phyloP scores from a whole-genome alignment of 75 land plant species.

The Gnetum montanum region DNA sequence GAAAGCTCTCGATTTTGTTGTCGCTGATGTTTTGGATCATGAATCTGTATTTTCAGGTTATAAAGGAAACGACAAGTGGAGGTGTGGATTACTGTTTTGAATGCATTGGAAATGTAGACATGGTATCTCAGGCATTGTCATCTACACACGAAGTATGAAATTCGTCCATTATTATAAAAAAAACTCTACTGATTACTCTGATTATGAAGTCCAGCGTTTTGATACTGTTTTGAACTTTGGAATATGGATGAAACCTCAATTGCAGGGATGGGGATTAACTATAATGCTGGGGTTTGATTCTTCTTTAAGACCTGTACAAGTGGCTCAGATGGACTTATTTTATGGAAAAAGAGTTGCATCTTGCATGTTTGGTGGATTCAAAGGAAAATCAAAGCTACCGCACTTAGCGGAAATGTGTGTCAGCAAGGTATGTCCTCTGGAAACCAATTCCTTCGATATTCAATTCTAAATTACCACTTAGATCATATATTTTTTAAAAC shows the following conservation, averaged over 20 bases:
- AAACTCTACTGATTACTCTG: too few species aligned
- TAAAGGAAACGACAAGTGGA: conserved; percentile 24
- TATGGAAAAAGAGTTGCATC: conserved; percentile 8
- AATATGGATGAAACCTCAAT: background rate
- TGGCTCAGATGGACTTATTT: conserved; percentile 10
- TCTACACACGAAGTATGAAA: conserved; percentile 14
- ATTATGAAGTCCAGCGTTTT: background rate
- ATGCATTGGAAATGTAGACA: conserved; percentile 24
- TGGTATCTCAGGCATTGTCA: conserved; percentile 19
- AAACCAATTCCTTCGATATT: background rate
- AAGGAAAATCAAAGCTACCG: conserved; percentile 12
- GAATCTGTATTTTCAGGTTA: conserved; percentile 13
- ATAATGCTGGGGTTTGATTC: conserved; percentile 25
- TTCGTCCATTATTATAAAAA: background rate
- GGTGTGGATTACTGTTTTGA: conserved; percentile 46
- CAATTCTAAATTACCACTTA: too few species aligned
- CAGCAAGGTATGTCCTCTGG: conserved; percentile 10
- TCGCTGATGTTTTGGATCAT: background rate
- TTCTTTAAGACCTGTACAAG: background rate
- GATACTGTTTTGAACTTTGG: background rate
- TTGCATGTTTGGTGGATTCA: conserved; percentile 15
- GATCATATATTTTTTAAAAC: too few species aligned
- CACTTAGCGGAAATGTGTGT: conserved; percentile 14
- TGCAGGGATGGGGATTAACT: conserved; percentile 33
- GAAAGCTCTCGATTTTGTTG: background rate